Base-by-base conservation (phyloP, 371 early-diverging fungal genomes). In the Circinella minor region DNA sequence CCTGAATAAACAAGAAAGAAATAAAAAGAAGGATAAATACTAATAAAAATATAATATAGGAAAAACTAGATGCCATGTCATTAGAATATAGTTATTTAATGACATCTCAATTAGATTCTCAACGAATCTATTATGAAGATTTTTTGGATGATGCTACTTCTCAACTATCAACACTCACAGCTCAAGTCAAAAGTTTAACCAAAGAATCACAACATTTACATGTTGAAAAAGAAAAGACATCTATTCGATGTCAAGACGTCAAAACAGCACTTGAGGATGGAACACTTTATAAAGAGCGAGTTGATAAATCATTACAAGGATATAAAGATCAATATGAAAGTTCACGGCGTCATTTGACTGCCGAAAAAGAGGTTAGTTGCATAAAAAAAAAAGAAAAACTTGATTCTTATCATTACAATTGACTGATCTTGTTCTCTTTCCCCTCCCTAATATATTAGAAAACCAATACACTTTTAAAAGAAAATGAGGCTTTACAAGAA, bases 81-180 rank as follows among this genome's bases (percentile, higher is more conserved):
- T 65, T 85, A 3, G 96, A 96, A 73, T 96, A 94, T 75, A 86
- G 89, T 4, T 81, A 89, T 51, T 79, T 96, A 65, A 77, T 96
- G 57, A 88, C 88, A 0, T 86, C 94, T 4, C 95, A 95, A 71
- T 78, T 97, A 14, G 95, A 94, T 59, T 92, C 96, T 11, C 97
- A 96, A 72, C 83, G 94, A 54, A 75, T 86, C 36, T 94, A 90
- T 78, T 96, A 93, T 74, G 96, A 97, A 74, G 82, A 85, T 6
- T 91, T 91, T 72, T 76, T 95, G 49, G 82, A 84, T 34, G 74
- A 80, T 7, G 63, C 92, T 63, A 74, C 82, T 2, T 55, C 68
- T 3, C 83, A 88, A 63, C 66, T 88, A 1, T 75, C 83, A 5
- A 63, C 71, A 4, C 39, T 87, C 18, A 72, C 81, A n/a, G 27